Percentiles rank a stretch among this genome's conserved stretches.
Conservation (phyloP, 768 basidiomycete genomes). For the Kwoniella sp. region DNA sequence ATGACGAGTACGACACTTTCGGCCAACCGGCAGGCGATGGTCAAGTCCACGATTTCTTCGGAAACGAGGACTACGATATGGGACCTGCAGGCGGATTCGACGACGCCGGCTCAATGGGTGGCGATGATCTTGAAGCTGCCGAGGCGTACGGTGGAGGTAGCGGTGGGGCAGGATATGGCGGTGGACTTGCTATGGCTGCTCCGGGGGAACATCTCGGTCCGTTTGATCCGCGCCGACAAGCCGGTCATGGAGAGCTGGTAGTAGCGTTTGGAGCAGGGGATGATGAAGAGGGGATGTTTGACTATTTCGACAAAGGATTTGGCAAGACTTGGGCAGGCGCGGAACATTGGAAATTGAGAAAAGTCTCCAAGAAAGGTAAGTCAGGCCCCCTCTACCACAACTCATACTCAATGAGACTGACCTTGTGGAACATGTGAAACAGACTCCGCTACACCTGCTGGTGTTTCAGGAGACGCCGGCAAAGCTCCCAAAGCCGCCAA, state of each 20-base stretch:
- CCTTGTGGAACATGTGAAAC: too few relatives aligned
- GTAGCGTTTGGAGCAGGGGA: slow-evolving; percentile 76
- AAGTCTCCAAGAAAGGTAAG: slow-evolving; percentile 75
- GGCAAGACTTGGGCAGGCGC: slow-evolving; percentile 98
- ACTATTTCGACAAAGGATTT: slow-evolving; percentile 83
- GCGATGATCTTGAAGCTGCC: slow-evolving; percentile 58
- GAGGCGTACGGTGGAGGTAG: slow-evolving; percentile 42
- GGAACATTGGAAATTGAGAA: slow-evolving; percentile 94
- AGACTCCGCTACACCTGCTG: slow-evolving; percentile 58
- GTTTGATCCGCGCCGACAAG: slow-evolving; percentile 77
- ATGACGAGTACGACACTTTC: slow-evolving; percentile 26
- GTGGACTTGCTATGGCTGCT: slow-evolving; percentile 49
- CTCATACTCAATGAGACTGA: too few relatives aligned
- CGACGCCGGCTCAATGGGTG: slow-evolving; percentile 44
- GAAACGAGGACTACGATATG: slow-evolving; percentile 47
- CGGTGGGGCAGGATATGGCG: slow-evolving; percentile 57
- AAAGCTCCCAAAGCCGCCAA: slow-evolving; percentile 57
- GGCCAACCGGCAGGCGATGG: slow-evolving; percentile 15
- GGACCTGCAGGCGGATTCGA: slow-evolving; percentile 48
- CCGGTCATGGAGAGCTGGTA: slow-evolving; percentile 72
- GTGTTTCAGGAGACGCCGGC: slow-evolving; percentile 55
- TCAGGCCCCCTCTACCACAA: too few relatives aligned
- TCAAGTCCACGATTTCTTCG: slow-evolving; percentile 52
- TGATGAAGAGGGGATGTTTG: slow-evolving; percentile 64
- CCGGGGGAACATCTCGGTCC: slow-evolving; percentile 62